Evolutionary conservation across 345 rosid species (phyloP), one percentile per base, ranked within the genome.

Genomic region (Gossypium australe): DNA sequence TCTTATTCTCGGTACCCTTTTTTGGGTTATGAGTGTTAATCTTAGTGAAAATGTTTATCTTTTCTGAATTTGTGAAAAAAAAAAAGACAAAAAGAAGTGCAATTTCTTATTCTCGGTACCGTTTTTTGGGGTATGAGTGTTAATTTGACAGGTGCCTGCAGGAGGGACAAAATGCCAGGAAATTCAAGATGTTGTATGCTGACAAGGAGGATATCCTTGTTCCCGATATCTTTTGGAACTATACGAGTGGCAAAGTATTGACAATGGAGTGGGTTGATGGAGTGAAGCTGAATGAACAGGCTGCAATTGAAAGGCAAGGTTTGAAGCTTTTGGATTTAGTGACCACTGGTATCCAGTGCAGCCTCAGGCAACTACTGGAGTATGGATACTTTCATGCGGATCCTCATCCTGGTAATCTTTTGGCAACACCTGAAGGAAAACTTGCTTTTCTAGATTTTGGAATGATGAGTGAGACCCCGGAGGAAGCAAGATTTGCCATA

Each of bases 381-480:
- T 90, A 95, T 64, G 99, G 99, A 0, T 95, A 88, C 72, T 95
- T 95, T 77, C 99, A 95, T 77, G 99, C 97, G 16, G 99, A 95
- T 65, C 99, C 99, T 82, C 99, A 95, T 85, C 99, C 99, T 55
- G 99, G 99, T 49, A 95, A 95, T 78, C 97, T 95, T 66, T 79
- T 95, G 86, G 99, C 98, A 24, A 95, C 99, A 71, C 99, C 98
- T 44, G 96, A 91, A 70, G 99, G 99, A 17, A 95, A 89, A 80
- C 99, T 95, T 77, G 98, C 99, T 70, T 95, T 95, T 89, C 88
- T 95, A 61, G 99, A 95, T 80, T 95, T 95, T 82, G 98, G 99
- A 20, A 95, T 95, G 99, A 95, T 95, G 98, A 95, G 99, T 80
- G 98, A 95, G 84, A 92, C 99, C 76, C 99, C 99, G 4, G 99